Conservation (phyloP, 495 filamentous ascomycete species). For the Venustampulla echinocandica region DNA sequence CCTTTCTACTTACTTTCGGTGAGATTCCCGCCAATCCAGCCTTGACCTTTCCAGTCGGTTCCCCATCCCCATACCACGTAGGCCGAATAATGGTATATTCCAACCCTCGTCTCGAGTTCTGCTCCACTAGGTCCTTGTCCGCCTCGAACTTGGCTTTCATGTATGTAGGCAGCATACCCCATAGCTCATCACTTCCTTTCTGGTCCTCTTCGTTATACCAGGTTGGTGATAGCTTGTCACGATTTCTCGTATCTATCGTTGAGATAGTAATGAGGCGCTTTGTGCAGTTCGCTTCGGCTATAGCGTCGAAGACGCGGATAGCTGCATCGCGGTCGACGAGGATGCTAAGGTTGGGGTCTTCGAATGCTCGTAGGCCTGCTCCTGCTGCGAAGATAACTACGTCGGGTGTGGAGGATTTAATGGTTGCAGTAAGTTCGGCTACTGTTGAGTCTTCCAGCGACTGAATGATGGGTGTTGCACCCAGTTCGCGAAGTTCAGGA, state of each 20-base stretch:
- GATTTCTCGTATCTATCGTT: conserved; percentile 27
- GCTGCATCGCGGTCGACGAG: conserved; percentile 28
- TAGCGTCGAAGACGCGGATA: conserved; percentile 27
- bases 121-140: conserved; percentile 24
- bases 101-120: conserved; percentile 23
- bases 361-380: conserved; percentile 21
- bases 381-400: conserved; percentile 26
- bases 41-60: conserved; percentile 21
- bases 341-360: conserved; percentile 23
- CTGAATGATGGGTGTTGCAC: conserved; percentile 28
- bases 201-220: conserved; percentile 28
- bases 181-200: conserved; percentile 20
- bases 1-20: conserved; percentile 23
- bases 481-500: conserved; percentile 21
- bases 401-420: conserved; percentile 15
- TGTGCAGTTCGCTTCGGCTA: conserved; percentile 22
- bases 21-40: conserved; percentile 21
- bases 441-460: conserved; percentile 27
- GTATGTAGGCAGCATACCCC: conserved; percentile 22
- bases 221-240: conserved; percentile 22
- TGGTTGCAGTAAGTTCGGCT: conserved; percentile 21
- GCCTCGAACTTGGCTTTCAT: conserved; percentile 28
- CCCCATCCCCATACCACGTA: conserved; percentile 20
- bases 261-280: conserved; percentile 28
- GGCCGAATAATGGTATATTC: conserved; percentile 30